These are phyloP conservation scores for Plasmodium vivax DNA, from an alignment of 169 alveolate genomes.

Conservation along the genomic window DNA sequence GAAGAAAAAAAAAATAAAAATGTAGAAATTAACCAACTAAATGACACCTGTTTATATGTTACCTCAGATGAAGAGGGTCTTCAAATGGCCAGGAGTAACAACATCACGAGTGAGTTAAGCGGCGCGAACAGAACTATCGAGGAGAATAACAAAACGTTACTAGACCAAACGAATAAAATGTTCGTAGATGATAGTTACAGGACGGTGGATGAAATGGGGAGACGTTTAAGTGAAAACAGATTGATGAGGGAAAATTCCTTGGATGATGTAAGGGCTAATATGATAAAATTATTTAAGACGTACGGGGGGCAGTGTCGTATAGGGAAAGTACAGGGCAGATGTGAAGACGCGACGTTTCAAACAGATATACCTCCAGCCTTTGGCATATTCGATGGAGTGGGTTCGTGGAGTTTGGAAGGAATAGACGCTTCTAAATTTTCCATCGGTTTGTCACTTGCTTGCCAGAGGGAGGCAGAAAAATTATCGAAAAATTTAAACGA, in stretches of 20 bases:
- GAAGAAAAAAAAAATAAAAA: slow-evolving; percentile 28
- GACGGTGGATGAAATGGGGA: slow-evolving; percentile 21
- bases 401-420: slow-evolving; percentile 83
- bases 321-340: slow-evolving; percentile 75
- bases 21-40: slow-evolving; percentile 36
- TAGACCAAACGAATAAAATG: slow-evolving; percentile 6
- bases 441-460: slow-evolving; percentile 77
- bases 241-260: slow-evolving; percentile 33
- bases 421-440: slow-evolving; percentile 82
- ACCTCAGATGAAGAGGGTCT: slow-evolving; percentile 59
- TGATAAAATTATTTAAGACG: slow-evolving; percentile 61
- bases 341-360: slow-evolving; percentile 81
- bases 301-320: slow-evolving; percentile 75
- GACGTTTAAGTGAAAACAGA: slow-evolving; percentile 7
- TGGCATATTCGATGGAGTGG: slow-evolving; percentile 85
- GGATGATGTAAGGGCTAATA: slow-evolving; percentile 54
- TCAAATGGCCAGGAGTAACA: slow-evolving; percentile 25
- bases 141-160: slow-evolving; percentile 50
- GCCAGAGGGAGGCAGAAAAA: slow-evolving; percentile 71
- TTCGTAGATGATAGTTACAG: slow-evolving; percentile 16
- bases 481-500: slow-evolving; percentile 59
- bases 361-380: slow-evolving; percentile 79
- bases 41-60: slow-evolving; percentile 65
- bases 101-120: not conserved
- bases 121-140: slow-evolving; percentile 5